phyloP scores from a whole-genome alignment of 306 rosid genomes.

The Quercus mongolica region DNA sequence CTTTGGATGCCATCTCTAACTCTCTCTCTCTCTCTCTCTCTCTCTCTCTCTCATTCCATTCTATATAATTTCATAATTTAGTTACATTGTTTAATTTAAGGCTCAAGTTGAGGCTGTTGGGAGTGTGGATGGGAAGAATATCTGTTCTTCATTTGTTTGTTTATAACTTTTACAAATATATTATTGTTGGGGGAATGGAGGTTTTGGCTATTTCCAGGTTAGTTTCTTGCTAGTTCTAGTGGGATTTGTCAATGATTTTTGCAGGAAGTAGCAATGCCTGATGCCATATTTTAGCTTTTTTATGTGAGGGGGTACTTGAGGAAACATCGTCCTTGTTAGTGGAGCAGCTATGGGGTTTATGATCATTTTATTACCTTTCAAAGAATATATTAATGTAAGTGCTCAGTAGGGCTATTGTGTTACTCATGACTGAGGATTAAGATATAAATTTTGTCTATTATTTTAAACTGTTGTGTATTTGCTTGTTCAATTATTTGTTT shows the following conservation, averaged over 20 bases:
- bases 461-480: conserved; percentile 27
- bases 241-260: conserved; percentile 31
- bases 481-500: conserved; percentile 27
- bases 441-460: conserved; percentile 39
- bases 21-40: conserved; percentile 7
- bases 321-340: conserved; percentile 42
- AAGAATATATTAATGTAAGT: conserved; percentile 52
- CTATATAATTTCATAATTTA: conserved; percentile 23
- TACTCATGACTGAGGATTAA: conserved; percentile 37
- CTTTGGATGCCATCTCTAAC: conserved; percentile 88
- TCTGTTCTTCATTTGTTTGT: conserved; percentile 58
- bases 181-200: conserved; percentile 11
- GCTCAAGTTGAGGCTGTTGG: conserved; percentile 41
- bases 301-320: conserved; percentile 25
- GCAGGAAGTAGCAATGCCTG: conserved; percentile 28
- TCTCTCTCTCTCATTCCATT: conserved; percentile 11
- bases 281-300: conserved; percentile 41
- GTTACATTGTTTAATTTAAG: conserved; percentile 34
- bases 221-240: conserved; percentile 27
- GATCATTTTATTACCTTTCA: conserved; percentile 32
- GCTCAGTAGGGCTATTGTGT: conserved; percentile 39
- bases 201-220: conserved; percentile 30
- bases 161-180: conserved; percentile 15
- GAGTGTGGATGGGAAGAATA: conserved; percentile 73
- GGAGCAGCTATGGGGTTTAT: conserved; percentile 48